These are phyloP conservation scores for Chlorella variabilis DNA, from an alignment of 163 green algal species.

Conservation along the genomic window DNA sequence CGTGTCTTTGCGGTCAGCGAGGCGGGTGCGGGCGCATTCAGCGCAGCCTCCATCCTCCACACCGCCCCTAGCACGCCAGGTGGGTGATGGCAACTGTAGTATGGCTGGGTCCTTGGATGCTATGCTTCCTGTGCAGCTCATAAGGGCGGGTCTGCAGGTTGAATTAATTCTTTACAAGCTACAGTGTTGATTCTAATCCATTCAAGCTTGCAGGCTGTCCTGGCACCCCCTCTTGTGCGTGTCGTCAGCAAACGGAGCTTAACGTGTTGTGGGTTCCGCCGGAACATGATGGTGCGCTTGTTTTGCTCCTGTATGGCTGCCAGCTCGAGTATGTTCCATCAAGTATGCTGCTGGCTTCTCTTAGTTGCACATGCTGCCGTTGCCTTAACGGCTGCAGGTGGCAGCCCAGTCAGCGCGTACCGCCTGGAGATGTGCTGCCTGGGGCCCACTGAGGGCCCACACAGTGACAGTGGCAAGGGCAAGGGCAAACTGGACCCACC, in stretches of 20 bases:
- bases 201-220: conserved; percentile 55
- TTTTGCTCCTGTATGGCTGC: no score
- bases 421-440: conserved; percentile 61
- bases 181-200: no score
- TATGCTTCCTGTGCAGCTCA: no score
- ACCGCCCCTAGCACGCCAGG: conserved; percentile 58
- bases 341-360: no score
- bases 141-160: no score
- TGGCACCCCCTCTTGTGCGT: conserved; percentile 28
- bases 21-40: conserved; percentile 52
- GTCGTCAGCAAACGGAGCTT: conserved; percentile 41
- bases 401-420: conserved; percentile 58
- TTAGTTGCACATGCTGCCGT: no score
- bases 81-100: background rate
- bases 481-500: background rate
- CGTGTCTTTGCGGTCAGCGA: conserved; percentile 60
- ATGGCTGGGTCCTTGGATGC: no score
- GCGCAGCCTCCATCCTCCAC: conserved; percentile 49
- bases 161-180: no score
- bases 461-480: background rate
- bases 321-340: no score
- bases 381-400: conserved; percentile 36
- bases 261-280: conserved; percentile 62
- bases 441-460: background rate
- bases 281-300: conserved; percentile 59